Conservation (phyloP, 495 filamentous ascomycete genomes). For the Poronia punctata region DNA sequence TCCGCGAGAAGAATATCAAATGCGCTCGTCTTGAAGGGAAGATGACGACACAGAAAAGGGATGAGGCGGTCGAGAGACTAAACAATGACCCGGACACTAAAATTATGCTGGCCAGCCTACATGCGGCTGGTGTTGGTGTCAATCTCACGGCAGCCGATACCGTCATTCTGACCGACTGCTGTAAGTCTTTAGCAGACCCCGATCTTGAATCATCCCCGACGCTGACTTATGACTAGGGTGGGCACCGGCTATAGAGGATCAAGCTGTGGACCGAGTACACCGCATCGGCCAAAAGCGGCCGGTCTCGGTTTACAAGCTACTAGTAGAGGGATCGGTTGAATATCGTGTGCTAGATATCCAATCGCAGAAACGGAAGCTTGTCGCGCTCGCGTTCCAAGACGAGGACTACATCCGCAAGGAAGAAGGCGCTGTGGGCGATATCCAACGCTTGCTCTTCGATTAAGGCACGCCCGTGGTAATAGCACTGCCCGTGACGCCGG, state of each 20-base stretch:
- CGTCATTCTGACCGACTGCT: slow-evolving; percentile 75
- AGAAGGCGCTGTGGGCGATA: slow-evolving; percentile 1
- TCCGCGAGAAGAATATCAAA: slow-evolving; percentile 52
- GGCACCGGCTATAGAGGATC: slow-evolving; percentile 90
- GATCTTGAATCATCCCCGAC: background rate
- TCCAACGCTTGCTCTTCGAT: slow-evolving; percentile 8
- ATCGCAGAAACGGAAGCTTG: slow-evolving; percentile 70
- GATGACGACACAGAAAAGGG: slow-evolving; percentile 61
- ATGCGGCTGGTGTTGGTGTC: slow-evolving; percentile 78
- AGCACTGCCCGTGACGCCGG: too few relatives aligned
- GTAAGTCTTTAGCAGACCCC: too few relatives aligned
- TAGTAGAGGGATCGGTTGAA: slow-evolving; percentile 83
- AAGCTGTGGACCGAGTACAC: slow-evolving; percentile 87
- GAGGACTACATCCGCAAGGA: slow-evolving; percentile 12
- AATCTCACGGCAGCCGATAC: slow-evolving; percentile 87
- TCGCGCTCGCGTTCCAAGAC: slow-evolving; percentile 70
- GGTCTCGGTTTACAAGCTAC: slow-evolving; percentile 71
- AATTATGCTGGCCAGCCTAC: slow-evolving; percentile 76
- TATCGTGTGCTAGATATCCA: slow-evolving; percentile 80
- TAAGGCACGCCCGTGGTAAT: background rate
- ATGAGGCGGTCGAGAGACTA: slow-evolving; percentile 60
- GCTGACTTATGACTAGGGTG: slow-evolving; percentile 49
- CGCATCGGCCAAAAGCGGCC: slow-evolving; percentile 75
- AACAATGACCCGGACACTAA: slow-evolving; percentile 61
- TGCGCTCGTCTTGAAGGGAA: slow-evolving; percentile 79